A percentile compares a stretch with the other conserved stretches of the same genome.
Evolutionary conservation across 768 basidiomycete species (phyloP).

Genomic region (Kwoniella sp.): DNA sequence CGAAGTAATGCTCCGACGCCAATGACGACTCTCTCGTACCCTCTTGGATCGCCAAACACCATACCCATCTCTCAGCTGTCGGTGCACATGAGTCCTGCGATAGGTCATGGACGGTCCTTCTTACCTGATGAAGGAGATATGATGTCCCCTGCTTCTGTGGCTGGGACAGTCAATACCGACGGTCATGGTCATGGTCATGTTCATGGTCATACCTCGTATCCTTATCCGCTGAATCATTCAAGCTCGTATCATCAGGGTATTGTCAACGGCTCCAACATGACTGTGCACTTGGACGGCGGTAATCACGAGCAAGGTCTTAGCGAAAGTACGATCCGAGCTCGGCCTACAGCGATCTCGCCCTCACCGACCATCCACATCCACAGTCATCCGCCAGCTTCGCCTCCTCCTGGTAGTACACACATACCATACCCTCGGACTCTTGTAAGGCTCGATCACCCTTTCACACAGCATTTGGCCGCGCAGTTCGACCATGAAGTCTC

Average conservation of each 20-base stretch:
- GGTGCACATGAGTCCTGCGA: not conserved
- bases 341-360: not conserved
- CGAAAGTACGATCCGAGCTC: not conserved
- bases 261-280: not conserved
- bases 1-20: slow-evolving; percentile 4
- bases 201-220: not conserved
- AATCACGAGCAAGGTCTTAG: not conserved
- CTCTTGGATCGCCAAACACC: slow-evolving; percentile 9
- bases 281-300: not conserved
- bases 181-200: too few species aligned
- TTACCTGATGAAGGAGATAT: slow-evolving; percentile 15
- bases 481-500: not conserved
- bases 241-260: not conserved
- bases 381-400: not conserved
- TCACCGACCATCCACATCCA: not conserved
- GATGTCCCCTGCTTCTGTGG: not conserved
- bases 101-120: slow-evolving; percentile 2
- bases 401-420: not conserved
- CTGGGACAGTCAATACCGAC: not conserved
- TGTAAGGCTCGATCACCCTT: not conserved
- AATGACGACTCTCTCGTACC: not conserved
- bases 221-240: not conserved
- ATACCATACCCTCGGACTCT: not conserved
- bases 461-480: not conserved
- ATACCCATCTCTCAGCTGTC: slow-evolving; percentile 3